Percentiles rank a stretch among this genome's conserved stretches.
Conservation (phyloP, 2,329 filamentous ascomycete species). For the Fusarium sp. region DNA sequence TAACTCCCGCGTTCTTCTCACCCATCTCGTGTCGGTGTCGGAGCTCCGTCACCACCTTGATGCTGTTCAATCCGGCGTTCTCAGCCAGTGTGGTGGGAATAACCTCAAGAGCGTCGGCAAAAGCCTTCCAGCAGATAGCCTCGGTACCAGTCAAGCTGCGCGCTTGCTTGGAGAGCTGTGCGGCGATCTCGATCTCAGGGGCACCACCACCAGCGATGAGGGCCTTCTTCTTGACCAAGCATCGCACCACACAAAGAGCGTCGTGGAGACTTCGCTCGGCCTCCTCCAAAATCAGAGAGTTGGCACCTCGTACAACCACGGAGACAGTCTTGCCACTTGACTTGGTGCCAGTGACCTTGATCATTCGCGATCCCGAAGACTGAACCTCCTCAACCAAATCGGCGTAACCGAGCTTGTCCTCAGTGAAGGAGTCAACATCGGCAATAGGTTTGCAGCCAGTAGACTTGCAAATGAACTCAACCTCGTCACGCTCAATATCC, state of each 20-base stretch:
- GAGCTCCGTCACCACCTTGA: constrained; percentile 97
- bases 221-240: constrained; percentile 99
- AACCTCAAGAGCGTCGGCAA: constrained; percentile 97
- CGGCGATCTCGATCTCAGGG: constrained; percentile 95
- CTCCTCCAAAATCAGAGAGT: constrained; percentile 94
- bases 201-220: constrained; percentile 97
- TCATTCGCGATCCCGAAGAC: constrained; percentile 87
- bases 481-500: constrained; percentile 98
- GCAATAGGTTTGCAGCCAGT: constrained; percentile 99
- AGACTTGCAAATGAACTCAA: constrained; percentile 99
- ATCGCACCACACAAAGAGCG: constrained; percentile 96
- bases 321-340: constrained; percentile 88
- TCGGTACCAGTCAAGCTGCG: constrained; percentile 91
- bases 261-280: constrained; percentile 97
- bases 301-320: constrained; percentile 93
- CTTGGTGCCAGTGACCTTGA: constrained; percentile 95
- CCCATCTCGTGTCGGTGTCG: constrained; percentile 94
- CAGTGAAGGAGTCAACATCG: constrained; percentile 97
- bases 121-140: constrained; percentile 98
- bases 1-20: constrained; percentile 95
- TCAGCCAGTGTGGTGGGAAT: constrained; percentile 97
- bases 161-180: constrained; percentile 84
- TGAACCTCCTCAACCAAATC: constrained; percentile 95
- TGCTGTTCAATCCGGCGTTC: constrained; percentile 97
- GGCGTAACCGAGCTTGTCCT: constrained; percentile 95